These are phyloP conservation scores for Nothophytophthora sp. DNA, from an alignment of 352 stramenopile species.

Conservation along the genomic window DNA sequence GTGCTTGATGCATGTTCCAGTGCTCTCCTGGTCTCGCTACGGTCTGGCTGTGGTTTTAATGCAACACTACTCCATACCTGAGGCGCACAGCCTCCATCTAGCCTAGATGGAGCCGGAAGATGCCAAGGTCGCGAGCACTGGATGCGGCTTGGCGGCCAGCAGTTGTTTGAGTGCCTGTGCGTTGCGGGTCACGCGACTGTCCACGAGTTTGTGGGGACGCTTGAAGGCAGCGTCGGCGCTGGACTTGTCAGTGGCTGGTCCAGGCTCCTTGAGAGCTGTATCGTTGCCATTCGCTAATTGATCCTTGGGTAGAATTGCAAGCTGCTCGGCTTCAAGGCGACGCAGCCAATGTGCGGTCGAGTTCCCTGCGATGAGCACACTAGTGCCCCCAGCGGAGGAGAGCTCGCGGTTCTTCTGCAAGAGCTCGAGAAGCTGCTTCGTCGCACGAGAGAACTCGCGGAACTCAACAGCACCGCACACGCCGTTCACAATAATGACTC, in stretches of 20 bases:
- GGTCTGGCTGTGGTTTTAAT: background rate
- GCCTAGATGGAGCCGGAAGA: background rate
- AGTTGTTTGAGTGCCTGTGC: constrained; percentile 37
- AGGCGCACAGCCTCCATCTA: background rate
- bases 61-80: constrained; percentile 3
- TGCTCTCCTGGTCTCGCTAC: no score
- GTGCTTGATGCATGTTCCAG: no score
- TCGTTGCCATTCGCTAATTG: constrained; percentile 1
- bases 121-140: constrained; percentile 24
- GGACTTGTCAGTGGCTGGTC: background rate
- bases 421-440: constrained; percentile 24
- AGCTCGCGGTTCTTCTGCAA: background rate
- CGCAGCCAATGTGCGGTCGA: constrained; percentile 26
- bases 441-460: constrained; percentile 45
- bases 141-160: constrained; percentile 41
- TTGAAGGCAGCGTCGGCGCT: background rate
- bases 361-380: constrained; percentile 27
- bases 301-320: background rate
- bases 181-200: constrained; percentile 30
- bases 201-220: constrained; percentile 15
- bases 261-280: background rate
- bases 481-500: constrained; percentile 45
- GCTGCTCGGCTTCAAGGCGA: constrained; percentile 13
- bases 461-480: constrained; percentile 59
- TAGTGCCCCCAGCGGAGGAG: background rate